These are phyloP conservation scores for Inonotus obliquus DNA, from an alignment of 1,284 basidiomycete species.

Conservation along the genomic window DNA sequence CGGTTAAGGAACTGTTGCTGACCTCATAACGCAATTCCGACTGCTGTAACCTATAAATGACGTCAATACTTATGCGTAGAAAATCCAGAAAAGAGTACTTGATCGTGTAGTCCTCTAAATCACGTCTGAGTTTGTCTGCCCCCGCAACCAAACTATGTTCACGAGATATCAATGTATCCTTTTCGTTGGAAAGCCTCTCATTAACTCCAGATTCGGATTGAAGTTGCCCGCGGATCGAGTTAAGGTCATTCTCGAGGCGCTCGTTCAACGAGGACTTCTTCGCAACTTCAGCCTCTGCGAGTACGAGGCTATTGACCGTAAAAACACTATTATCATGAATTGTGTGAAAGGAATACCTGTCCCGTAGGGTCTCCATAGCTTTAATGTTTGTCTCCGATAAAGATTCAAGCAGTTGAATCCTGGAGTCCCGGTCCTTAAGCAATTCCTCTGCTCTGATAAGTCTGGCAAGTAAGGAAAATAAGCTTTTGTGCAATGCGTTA, in stretches of 20 bases:
- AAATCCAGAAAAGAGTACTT: slow-evolving; percentile 20
- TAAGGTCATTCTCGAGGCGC: slow-evolving; percentile 5
- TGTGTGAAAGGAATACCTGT: background rate
- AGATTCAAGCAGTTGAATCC: background rate
- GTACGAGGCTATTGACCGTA: background rate
- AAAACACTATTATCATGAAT: background rate
- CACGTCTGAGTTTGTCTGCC: slow-evolving; percentile 23
- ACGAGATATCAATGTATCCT: slow-evolving; percentile 15
- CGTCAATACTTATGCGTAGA: background rate
- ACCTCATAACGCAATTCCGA: slow-evolving; percentile 27
- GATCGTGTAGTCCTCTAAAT: slow-evolving; percentile 25
- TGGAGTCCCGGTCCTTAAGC: background rate
- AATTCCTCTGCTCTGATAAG: background rate
- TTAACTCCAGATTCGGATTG: slow-evolving; percentile 26
- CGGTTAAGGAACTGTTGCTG: background rate
- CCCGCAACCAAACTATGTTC: slow-evolving; percentile 18
- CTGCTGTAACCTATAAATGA: slow-evolving; percentile 24
- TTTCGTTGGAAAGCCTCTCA: slow-evolving; percentile 19
- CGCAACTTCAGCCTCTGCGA: slow-evolving; percentile 5
- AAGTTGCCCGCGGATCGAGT: background rate
- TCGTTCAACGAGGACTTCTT: background rate
- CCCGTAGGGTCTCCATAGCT: background rate
- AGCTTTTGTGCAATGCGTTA: too few relatives aligned
- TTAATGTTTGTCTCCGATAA: background rate
- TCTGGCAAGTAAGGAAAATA: background rate